These are phyloP conservation scores for Penicillium digitatum DNA, from an alignment of 2,329 filamentous ascomycete genomes.

Conservation along the genomic window DNA sequence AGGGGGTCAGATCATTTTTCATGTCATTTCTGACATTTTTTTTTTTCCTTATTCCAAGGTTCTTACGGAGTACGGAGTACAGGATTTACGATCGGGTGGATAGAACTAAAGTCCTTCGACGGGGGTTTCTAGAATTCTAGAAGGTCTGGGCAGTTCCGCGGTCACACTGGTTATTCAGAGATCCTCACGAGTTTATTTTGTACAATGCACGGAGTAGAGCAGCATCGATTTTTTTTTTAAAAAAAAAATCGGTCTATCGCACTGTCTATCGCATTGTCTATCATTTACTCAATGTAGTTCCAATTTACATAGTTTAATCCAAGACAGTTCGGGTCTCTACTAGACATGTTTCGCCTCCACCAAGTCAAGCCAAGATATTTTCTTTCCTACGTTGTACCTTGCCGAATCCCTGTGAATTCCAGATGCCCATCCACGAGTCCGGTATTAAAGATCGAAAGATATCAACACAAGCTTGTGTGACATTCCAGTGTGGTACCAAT, in stretches of 20 bases:
- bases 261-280: too few species aligned
- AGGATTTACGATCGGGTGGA: constrained; percentile 12
- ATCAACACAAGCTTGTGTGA: background rate
- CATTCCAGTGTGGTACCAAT: constrained; percentile 3
- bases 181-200: too few species aligned
- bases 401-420: background rate
- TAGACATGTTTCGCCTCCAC: background rate
- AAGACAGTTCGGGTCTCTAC: background rate
- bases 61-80: too few species aligned
- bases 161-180: background rate
- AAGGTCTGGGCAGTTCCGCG: constrained; percentile 10
- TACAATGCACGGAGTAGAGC: too few species aligned
- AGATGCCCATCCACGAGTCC: background rate
- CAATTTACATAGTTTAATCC: background rate
- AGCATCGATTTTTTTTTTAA: too few species aligned
- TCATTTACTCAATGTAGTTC: background rate
- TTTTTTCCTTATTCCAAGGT: too few species aligned
- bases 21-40: background rate
- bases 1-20: background rate
- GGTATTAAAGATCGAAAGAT: background rate
- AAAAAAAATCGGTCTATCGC: too few species aligned
- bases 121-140: constrained; percentile 21
- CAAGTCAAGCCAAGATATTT: background rate
- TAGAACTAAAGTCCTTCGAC: constrained; percentile 13
- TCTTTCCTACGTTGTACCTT: background rate